Evolutionary conservation across 164 flowering plant species (phyloP).

Genomic region (Nymphaea thermarum): DNA sequence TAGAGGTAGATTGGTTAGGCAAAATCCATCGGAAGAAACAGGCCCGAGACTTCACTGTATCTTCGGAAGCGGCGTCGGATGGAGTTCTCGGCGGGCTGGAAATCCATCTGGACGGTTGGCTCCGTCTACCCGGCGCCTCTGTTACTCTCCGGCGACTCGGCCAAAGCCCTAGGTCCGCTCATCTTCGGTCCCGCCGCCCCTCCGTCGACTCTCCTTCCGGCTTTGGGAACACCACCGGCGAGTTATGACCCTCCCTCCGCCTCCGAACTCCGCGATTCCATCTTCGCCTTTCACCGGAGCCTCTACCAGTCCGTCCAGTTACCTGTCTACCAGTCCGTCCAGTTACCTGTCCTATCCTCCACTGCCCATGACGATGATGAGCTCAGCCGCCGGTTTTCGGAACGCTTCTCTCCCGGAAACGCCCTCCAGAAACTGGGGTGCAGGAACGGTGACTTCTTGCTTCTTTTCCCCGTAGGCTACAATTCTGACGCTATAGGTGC

Average conservation of each 20-base stretch:
- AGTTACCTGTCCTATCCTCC: background rate
- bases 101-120: constrained; percentile 25
- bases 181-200: constrained; percentile 31
- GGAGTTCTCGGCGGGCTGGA: constrained; percentile 59
- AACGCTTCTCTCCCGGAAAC: constrained; percentile 12
- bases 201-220: constrained; percentile 15
- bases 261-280: constrained; percentile 2
- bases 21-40: too few species aligned
- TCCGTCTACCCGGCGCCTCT: constrained; percentile 28
- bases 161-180: constrained; percentile 33
- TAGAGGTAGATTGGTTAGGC: too few species aligned
- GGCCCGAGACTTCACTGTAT: too few species aligned
- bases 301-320: background rate
- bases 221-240: constrained; percentile 15
- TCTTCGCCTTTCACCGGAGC: background rate
- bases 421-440: constrained; percentile 28
- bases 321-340: background rate
- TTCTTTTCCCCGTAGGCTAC: constrained; percentile 35
- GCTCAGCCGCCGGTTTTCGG: background rate
- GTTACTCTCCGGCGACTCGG: constrained; percentile 17
- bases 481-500: constrained; percentile 45
- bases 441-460: constrained; percentile 8
- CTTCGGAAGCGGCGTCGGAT: constrained; percentile 3
- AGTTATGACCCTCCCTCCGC: constrained; percentile 5
- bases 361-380: background rate